Base-by-base conservation (phyloP, 2,329 filamentous ascomycete genomes). In the Xylaria hypoxylon region DNA sequence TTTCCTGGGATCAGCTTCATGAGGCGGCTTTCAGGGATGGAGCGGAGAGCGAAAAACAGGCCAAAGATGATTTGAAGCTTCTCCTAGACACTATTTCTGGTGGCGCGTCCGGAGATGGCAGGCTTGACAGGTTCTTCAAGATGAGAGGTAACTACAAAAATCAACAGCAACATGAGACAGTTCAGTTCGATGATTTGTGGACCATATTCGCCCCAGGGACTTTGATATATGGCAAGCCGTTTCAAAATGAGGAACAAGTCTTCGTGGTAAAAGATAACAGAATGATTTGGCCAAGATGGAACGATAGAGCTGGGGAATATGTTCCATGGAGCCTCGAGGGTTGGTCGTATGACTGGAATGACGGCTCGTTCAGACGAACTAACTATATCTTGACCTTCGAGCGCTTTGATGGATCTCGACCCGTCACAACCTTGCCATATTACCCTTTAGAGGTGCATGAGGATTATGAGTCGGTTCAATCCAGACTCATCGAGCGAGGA, bases 141-240 rank as follows among this genome's bases (percentile, higher is more conserved):
- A 44, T 26, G 2, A 60, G 48, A 45, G 15, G 19, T 1, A 52
- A 44, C 24, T 60, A 60, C 31, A 59, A 51, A 42, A 51, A 10
- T 15, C 58, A 44, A 52, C 15, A 60, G 48, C 22, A 42, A 8
- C n/a, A n/a, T n/a, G 35, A 52, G 47, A 52, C 58, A 31, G 13
- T 60, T 35, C 47, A 60, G 38, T 60, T 60, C 15, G 19, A 24
- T 6, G 48, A 60, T 35, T 26, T 60, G 22, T 60, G 58, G 58
- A 60, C 58, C 17, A 31, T 60, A 22, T 60, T 60, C 48, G 7
- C 58, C 7, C 47, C 58, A 17, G 58, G 58, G 6, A 52, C 58
- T 2, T 44, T 60, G 47, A 45, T 60, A 7, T 60, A 60, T 45
- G 47, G 58, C 3, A 60, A 44, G 28, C 58, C 58, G 17, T 60